Evolutionary conservation across 768 basidiomycete genomes (phyloP).

Genomic region (Mycena haematopus): DNA sequence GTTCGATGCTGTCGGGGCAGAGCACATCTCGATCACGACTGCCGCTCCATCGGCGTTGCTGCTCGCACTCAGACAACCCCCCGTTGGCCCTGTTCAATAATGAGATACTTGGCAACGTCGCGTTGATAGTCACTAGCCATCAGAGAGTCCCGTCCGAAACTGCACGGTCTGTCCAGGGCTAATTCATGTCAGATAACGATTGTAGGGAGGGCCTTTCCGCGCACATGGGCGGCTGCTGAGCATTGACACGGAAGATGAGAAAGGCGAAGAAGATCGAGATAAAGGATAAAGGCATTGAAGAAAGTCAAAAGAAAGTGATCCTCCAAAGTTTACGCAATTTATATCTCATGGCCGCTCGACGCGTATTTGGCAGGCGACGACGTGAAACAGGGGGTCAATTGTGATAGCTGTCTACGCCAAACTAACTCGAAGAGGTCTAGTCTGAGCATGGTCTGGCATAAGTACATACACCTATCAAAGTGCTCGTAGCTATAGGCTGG

Average conservation of each 20-base stretch:
- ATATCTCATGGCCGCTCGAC: too few relatives aligned
- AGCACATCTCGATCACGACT: constrained; percentile 22
- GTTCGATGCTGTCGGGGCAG: constrained; percentile 22
- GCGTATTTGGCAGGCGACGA: too few relatives aligned
- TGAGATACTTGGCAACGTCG: constrained; percentile 7
- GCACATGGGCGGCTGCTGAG: constrained; percentile 19
- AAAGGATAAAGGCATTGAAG: constrained; percentile 7
- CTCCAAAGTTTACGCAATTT: too few relatives aligned
- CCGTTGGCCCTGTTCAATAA: constrained; percentile 13
- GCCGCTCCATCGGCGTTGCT: constrained; percentile 22
- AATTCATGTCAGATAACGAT: constrained; percentile 11
- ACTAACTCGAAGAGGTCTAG: too few relatives aligned
- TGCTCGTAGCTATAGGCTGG: too few relatives aligned
- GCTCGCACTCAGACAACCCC: constrained; percentile 20
- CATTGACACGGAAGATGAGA: constrained; percentile 12
- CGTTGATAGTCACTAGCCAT: constrained; percentile 14
- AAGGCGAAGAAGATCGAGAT: constrained; percentile 11
- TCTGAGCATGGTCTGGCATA: too few relatives aligned
- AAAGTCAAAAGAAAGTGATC: too few relatives aligned
- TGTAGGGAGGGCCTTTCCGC: constrained; percentile 2
- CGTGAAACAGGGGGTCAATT: too few relatives aligned
- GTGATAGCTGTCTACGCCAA: too few relatives aligned
- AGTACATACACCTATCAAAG: too few relatives aligned
- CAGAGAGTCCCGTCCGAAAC: constrained; percentile 21
- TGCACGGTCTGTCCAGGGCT: constrained; percentile 23